Conservation (phyloP, 805 yeast genomes). For the Cyberlindnera suaveolens region DNA sequence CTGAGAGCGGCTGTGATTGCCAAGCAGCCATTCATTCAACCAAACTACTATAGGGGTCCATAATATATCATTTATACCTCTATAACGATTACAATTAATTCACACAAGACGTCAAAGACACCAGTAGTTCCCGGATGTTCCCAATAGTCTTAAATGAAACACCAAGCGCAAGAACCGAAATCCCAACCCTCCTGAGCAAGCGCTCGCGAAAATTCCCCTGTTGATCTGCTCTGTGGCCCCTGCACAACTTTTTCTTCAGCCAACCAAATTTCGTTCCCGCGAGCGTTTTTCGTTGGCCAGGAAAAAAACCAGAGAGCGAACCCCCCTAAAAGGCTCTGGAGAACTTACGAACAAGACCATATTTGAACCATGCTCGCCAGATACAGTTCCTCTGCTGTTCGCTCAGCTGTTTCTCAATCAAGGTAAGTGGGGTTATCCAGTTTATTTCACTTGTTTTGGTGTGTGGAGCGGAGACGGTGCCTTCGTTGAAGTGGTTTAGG, state of each 20-base stretch:
- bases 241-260: conserved; percentile 9
- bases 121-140: not conserved
- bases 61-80: not conserved
- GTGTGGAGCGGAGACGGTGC: not conserved
- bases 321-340: not conserved
- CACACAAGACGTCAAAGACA: not conserved
- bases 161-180: not conserved
- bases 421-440: not conserved
- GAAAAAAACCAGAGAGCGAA: conserved; percentile 1
- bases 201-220: no score
- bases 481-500: not conserved
- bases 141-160: not conserved
- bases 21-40: conserved; percentile 79
- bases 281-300: conserved; percentile 1
- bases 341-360: not conserved
- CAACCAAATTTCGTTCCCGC: conserved; percentile 19
- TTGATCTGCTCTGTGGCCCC: not conserved
- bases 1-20: conserved; percentile 66
- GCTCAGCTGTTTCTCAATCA: conserved; percentile 23
- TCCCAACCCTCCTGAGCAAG: not conserved
- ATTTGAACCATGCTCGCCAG: conserved; percentile 18
- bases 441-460: not conserved
- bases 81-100: no score
- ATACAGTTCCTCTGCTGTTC: conserved; percentile 27
- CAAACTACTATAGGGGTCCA: conserved; percentile 53